These are phyloP conservation scores for Cladosporium oxysporum DNA, from an alignment of 2,329 filamentous ascomycete genomes.

Conservation along the genomic window DNA sequence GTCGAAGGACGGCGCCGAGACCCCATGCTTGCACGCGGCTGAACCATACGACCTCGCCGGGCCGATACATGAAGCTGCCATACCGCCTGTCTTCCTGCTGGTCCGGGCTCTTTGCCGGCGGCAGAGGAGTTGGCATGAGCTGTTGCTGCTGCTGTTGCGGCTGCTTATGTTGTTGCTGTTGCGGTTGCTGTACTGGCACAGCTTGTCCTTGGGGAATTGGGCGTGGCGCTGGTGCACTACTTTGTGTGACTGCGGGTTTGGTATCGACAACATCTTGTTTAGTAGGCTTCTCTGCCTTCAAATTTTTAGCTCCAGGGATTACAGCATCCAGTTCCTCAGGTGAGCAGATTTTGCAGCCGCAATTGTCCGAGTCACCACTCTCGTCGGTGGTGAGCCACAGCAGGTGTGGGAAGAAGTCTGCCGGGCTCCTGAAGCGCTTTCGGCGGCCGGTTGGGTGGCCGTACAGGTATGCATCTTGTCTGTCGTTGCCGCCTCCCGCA, in stretches of 20 bases:
- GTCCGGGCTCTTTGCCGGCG: slow-evolving; percentile 46
- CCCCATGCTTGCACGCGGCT: slow-evolving; percentile 55
- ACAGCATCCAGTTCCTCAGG: slow-evolving; percentile 53
- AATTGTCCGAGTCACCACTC: slow-evolving; percentile 55
- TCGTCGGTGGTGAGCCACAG: slow-evolving; percentile 59
- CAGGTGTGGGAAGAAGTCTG: slow-evolving; percentile 62
- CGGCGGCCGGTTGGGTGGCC: slow-evolving; percentile 59
- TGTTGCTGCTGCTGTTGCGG: slow-evolving; percentile 23
- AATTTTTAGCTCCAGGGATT: slow-evolving; percentile 30
- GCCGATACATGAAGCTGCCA: slow-evolving; percentile 52
- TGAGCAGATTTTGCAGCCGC: slow-evolving; percentile 59
- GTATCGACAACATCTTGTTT: slow-evolving; percentile 22
- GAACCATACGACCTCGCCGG: slow-evolving; percentile 61
- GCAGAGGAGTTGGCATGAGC: slow-evolving; percentile 34
- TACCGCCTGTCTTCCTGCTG: slow-evolving; percentile 53
- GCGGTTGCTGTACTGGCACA: slow-evolving; percentile 19
- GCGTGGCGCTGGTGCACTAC: not conserved
- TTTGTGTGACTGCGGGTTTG: not conserved
- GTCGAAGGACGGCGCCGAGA: slow-evolving; percentile 52
- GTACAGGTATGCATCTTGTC: slow-evolving; percentile 62
- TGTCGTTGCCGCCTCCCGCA: slow-evolving; percentile 53
- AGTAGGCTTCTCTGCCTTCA: slow-evolving; percentile 25
- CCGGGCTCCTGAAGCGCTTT: slow-evolving; percentile 60
- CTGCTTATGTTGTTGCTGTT: slow-evolving; percentile 24
- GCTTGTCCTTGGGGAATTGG: slow-evolving; percentile 20